Conservation (phyloP, 108 stramenopile genomes). For the Mayamaea pseudoterrestris region DNA sequence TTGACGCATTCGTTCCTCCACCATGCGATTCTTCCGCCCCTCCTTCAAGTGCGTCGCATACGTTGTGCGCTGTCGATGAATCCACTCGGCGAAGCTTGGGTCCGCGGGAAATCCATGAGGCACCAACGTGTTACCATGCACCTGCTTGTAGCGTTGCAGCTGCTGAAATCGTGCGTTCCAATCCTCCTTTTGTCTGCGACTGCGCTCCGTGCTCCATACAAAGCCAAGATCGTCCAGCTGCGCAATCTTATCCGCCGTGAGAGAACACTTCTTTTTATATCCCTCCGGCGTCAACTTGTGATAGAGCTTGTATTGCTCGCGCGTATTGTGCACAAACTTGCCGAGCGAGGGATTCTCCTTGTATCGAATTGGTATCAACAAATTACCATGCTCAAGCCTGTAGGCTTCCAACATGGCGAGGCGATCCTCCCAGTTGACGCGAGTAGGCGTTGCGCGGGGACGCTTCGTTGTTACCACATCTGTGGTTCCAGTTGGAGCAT, state of each 20-base stretch:
- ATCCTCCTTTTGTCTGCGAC: slow-evolving; percentile 7
- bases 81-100: slow-evolving; percentile 24
- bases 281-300: slow-evolving; percentile 15
- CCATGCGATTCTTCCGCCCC: neutral
- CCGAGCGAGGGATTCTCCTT: slow-evolving; percentile 12
- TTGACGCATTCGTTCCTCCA: slow-evolving; percentile 7
- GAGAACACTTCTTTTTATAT: slow-evolving; percentile 26
- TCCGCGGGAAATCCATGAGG: slow-evolving; percentile 15
- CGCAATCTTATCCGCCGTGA: slow-evolving; percentile 37
- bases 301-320: slow-evolving; percentile 25
- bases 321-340: slow-evolving; percentile 24
- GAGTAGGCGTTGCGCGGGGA: too few relatives aligned
- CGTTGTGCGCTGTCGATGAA: slow-evolving; percentile 19
- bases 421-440: slow-evolving; percentile 28
- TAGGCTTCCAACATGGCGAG: slow-evolving; percentile 12
- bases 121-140: slow-evolving; percentile 23
- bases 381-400: slow-evolving; percentile 23
- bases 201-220: slow-evolving; percentile 25
- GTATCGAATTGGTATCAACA: slow-evolving; percentile 27
- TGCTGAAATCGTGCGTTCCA: slow-evolving; percentile 9
- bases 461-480: too few relatives aligned
- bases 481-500: too few relatives aligned
- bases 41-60: slow-evolving; percentile 1
- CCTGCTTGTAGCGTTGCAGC: slow-evolving; percentile 11
- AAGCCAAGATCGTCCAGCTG: slow-evolving; percentile 39